Evolutionary conservation across 1,284 basidiomycete genomes (phyloP), one percentile per base, ranked within the genome.

Genomic region (Cerioporus squamosus): DNA sequence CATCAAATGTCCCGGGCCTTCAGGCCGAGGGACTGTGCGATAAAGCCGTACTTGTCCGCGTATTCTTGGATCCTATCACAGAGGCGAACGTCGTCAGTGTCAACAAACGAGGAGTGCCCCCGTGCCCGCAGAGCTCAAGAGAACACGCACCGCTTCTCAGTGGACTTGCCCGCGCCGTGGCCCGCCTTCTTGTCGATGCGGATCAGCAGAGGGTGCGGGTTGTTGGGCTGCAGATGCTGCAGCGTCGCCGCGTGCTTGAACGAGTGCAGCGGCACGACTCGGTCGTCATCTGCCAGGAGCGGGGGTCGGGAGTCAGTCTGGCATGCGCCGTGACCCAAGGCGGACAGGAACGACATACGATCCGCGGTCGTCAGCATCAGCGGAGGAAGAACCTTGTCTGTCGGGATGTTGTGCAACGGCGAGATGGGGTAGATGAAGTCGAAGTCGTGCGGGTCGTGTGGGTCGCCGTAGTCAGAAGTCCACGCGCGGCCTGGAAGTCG

Each of bases 401-500:
- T 77, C 39, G 86, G 81, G 17, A 93, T 78, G 63, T 90, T 93
- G 72, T 94, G 91, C 44, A 93, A 65, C 0, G 92, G 91, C 14
- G 91, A 93, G 61, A 90, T 82, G 0, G 86, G 86, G 68, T 85
- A 80, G 66, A 94, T 90, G 74, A 91, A 93, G 74, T 94, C 92
- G 66, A 94, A 94, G 65, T 91, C 90, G 17, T 87, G 77, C 2
- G 90, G 77, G 56, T 86, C 77, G 62, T 89, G 83, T 5, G 93
- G 90, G 68, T 93, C 79, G n/a, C 93, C 93, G 66, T 89, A 94
- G 72, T 94, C 93, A 20, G 87, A 83, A 2, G 79, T 84, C 94
- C 93, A 95, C 1, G 89, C 88, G 57, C 82, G 81, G 44, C 91
- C 89, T 83, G 58, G 8, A 47, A 2, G 14, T 36, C 33, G 12